Conservation (phyloP, 768 basidiomycete genomes). For the Plicaturopsis crispa region DNA sequence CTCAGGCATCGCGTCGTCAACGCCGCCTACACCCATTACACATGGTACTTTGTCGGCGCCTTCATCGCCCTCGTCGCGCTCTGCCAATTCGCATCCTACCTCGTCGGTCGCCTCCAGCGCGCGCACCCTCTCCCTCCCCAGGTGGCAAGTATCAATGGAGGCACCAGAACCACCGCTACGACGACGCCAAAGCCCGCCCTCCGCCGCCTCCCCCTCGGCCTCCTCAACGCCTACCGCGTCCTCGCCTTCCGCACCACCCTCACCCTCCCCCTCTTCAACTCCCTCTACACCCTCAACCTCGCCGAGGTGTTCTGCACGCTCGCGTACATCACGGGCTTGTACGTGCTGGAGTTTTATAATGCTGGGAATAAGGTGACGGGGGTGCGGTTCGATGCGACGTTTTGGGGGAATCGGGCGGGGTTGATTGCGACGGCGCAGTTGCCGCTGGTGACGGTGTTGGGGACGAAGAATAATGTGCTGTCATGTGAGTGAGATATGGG, state of each 20-base stretch:
- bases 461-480: slow-evolving; percentile 54
- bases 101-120: too few species aligned
- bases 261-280: slow-evolving; percentile 19
- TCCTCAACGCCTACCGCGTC: slow-evolving; percentile 25
- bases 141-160: too few species aligned
- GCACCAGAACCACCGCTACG: too few species aligned
- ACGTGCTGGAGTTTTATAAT: slow-evolving; percentile 28
- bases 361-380: too few species aligned
- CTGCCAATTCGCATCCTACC: too few species aligned
- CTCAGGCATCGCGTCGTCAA: too few species aligned
- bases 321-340: slow-evolving; percentile 27
- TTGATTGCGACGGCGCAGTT: slow-evolving; percentile 40
- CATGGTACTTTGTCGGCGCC: too few species aligned
- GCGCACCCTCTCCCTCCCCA: too few species aligned
- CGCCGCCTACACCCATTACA: too few species aligned
- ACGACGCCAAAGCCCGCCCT: too few species aligned
- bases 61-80: too few species aligned
- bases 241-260: slow-evolving; percentile 33
- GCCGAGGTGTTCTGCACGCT: slow-evolving; percentile 31
- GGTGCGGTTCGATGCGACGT: slow-evolving; percentile 12
- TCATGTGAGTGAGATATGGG: slow-evolving; percentile 23
- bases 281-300: slow-evolving; percentile 30
- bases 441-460: slow-evolving; percentile 48
- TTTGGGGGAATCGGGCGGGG: slow-evolving; percentile 28
- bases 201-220: slow-evolving; percentile 21